Evolutionary conservation across 345 rosid species (phyloP).

Genomic region (Toxicodendron radicans): DNA sequence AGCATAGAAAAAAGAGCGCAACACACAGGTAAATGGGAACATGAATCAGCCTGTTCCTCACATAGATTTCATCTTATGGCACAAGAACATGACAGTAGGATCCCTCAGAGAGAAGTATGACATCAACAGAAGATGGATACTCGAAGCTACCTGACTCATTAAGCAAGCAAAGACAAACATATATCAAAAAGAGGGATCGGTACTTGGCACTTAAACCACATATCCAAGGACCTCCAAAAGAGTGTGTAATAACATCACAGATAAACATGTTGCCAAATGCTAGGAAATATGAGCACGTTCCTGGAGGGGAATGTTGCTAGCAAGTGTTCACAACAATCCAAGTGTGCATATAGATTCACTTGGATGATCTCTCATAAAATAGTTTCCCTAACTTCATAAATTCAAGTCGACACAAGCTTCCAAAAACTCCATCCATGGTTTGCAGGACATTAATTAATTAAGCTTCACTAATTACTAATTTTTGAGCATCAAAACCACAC

Average conservation of each 20-base stretch:
- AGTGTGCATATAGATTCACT: background rate
- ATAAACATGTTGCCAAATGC: background rate
- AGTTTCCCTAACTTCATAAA: background rate
- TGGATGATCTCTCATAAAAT: background rate
- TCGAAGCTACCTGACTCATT: background rate
- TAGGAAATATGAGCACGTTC: background rate
- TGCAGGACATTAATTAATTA: background rate
- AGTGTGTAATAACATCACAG: background rate
- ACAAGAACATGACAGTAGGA: constrained; percentile 1
- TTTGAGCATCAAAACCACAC: background rate
- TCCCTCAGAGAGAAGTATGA: background rate
- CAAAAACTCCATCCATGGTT: background rate
- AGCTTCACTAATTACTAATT: background rate
- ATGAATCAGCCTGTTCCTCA: background rate
- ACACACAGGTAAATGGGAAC: background rate
- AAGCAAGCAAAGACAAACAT: background rate
- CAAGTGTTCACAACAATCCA: background rate
- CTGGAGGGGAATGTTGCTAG: background rate
- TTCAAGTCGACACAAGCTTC: background rate
- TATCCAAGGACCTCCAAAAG: background rate
- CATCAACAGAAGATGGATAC: background rate
- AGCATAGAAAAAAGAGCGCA: background rate
- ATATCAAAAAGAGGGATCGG: background rate
- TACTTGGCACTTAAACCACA: background rate
- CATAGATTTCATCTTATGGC: background rate